phyloP scores from a whole-genome alignment of 2,329 filamentous ascomycete genomes.

The Cylindrodendrum hubeiense region DNA sequence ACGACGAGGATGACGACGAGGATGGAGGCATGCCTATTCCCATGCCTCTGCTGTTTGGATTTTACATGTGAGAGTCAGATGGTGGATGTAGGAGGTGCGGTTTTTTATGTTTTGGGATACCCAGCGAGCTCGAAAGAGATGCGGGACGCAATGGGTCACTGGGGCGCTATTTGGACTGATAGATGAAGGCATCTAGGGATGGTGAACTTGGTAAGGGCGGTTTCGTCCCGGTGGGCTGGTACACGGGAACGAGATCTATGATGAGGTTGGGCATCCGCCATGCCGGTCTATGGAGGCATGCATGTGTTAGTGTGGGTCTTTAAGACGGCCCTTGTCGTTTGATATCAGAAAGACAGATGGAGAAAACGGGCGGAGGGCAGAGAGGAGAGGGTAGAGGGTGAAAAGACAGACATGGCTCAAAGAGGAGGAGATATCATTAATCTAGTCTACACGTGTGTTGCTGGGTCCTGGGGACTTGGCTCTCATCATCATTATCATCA shows the following conservation, averaged over 20 bases:
- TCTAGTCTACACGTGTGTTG: background rate
- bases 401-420: background rate
- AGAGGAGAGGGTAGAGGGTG: background rate
- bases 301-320: background rate
- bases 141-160: constrained; percentile 14
- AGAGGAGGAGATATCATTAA: background rate
- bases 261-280: constrained; percentile 8
- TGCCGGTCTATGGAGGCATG: constrained; percentile 4
- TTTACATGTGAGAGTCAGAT: constrained; percentile 32
- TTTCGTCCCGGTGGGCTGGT: constrained; percentile 13
- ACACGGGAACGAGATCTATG: constrained; percentile 22
- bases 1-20: constrained; percentile 38
- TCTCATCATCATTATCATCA: background rate
- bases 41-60: constrained; percentile 35
- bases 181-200: constrained; percentile 11
- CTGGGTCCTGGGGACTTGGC: background rate
- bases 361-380: background rate
- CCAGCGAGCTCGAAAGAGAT: constrained; percentile 1
- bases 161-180: constrained; percentile 21
- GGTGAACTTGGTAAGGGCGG: constrained; percentile 4
- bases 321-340: background rate
- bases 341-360: background rate
- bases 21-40: constrained; percentile 32
- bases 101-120: constrained; percentile 20
- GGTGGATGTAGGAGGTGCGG: constrained; percentile 2